Base-by-base conservation (phyloP, 2,329 filamentous ascomycete species). In the Aspergillus sp. region DNA sequence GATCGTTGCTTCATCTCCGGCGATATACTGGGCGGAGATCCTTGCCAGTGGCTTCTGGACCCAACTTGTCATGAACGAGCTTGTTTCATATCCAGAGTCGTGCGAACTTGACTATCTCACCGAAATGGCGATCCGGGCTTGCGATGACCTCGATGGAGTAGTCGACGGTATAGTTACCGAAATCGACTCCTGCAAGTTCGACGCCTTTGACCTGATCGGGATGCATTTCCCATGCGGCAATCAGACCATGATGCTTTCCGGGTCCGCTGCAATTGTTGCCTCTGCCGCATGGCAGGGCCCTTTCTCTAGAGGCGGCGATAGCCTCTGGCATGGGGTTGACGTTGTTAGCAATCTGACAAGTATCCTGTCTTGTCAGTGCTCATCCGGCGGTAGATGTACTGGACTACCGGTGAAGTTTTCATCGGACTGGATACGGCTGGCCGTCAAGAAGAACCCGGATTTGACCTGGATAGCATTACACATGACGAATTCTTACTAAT, bases 1-100 rank as follows among this genome's bases (percentile, higher is more conserved):
- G 4, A 69, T 74, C 45, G 48, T 69, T 8, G 69, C 67, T 15
- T 64, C 51, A 17, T 61, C 69, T 3, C 69, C 71, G 1, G 66
- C 63, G 1, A 46, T 69, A 23, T 54, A 55, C 25, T 58, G 49
- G 46, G 59, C 60, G 7, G 52, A 51, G 25, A 47, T 60, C 15
- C 46, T 60, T 19, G 45, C 43, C 19, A 31, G 23, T 6, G 58
- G 46, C 4, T 55, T 50, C 46, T 60, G 58, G 58, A 50, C 51
- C 9, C 34, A 50, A 5, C 22, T 65, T 7, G 41, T 63, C 4
- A 64, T 65, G 51, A 52, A 64, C 6, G 50, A 62, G 41, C 22
- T 50, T 1, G 48, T 38, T 19, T 30, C 22, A n/a, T 30, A 56
- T 3, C 61, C 65, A 4, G 61, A 62, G 1, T 51, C 38, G 11